Base-by-base conservation (phyloP, 2,329 filamentous ascomycete genomes). In the Diaporthe australafricana region DNA sequence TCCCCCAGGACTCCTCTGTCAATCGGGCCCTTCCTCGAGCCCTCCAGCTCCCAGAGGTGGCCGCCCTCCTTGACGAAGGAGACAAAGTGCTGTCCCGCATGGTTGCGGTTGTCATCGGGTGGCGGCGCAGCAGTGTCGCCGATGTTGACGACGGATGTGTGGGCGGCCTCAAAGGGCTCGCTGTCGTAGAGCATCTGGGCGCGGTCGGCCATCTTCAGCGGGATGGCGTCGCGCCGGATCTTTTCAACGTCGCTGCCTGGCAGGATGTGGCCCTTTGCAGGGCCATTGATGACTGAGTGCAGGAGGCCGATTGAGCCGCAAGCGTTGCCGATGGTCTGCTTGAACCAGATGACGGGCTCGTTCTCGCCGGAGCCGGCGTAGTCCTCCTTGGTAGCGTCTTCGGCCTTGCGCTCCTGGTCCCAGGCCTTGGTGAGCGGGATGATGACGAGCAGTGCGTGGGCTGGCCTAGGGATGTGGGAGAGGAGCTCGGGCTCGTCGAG, bases 261-360 rank as follows among this genome's bases (percentile, higher is more conserved):
- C 14, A 82, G 75, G 68, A 96, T 87, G 72, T 88, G 85, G 2
- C 82, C 79, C 22, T 87, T 83, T 0, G 91, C 88, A 5, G 85
- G 84, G 1, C 93, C 93, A 79, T 96, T 97, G 63, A 88, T 88
- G 0, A 93, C 87, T 20, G 89, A 89, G 80, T 97, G 94, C 11
- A 97, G 81, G 6, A 96, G 84, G 0, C 91, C 94, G 77, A 95
- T 94, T 27, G 95, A 87, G 0, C 94, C 94, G 79, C 94, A 97
- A 0, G 94, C 93, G 79, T 96, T 92, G 71, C 90, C 89, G 77
- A 97, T 96, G 0, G 93, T 96, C 81, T 97, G 94, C 78, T 91
- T 91, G 83, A 94, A 96, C 94, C 94, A 97, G 22, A 94, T 84
- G 0, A 95, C 90, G 8, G 92, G 89, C 76, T 95, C 92, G 0